Evolutionary conservation across 2,329 filamentous ascomycete species (phyloP).

Genomic region (Fusarium sp.): DNA sequence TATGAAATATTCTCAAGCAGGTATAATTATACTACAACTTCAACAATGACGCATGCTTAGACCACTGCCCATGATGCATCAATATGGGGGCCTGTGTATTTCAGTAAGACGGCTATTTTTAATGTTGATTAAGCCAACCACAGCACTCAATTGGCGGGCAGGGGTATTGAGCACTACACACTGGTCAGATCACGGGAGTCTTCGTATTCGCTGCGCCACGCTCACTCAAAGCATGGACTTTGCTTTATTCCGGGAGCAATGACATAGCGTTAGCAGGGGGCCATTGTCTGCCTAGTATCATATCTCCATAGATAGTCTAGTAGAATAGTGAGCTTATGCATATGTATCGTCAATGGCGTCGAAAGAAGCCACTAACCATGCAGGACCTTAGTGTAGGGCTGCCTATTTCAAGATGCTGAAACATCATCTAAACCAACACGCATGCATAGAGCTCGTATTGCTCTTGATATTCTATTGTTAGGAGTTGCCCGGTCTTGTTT

Average conservation of each 20-base stretch:
- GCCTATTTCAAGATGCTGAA: not conserved
- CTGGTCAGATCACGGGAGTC: not conserved
- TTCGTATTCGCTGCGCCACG: conserved; percentile 16
- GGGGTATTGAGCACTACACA: not conserved
- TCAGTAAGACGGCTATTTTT: conserved; percentile 4
- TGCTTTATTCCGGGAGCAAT: not conserved
- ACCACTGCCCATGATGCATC: not conserved
- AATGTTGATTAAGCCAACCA: not conserved
- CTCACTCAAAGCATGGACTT: not conserved
- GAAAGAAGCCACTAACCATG: too few relatives aligned
- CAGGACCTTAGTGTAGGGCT: not conserved
- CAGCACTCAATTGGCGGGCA: not conserved
- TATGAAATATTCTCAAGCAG: not conserved
- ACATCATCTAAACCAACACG: not conserved
- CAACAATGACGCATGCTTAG: not conserved
- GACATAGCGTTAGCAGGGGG: not conserved
- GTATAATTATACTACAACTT: not conserved
- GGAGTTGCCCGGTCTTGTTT: not conserved
- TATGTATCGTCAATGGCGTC: not conserved
- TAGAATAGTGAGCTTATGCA: not conserved
- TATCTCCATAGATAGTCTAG: not conserved
- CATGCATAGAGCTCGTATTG: not conserved
- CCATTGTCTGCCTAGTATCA: not conserved
- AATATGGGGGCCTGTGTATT: not conserved
- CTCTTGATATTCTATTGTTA: not conserved